Percentiles rank a stretch among this genome's conserved stretches.
Evolutionary conservation across 495 filamentous ascomycete species (phyloP).

Genomic region (Chaetomidium leptoderma): DNA sequence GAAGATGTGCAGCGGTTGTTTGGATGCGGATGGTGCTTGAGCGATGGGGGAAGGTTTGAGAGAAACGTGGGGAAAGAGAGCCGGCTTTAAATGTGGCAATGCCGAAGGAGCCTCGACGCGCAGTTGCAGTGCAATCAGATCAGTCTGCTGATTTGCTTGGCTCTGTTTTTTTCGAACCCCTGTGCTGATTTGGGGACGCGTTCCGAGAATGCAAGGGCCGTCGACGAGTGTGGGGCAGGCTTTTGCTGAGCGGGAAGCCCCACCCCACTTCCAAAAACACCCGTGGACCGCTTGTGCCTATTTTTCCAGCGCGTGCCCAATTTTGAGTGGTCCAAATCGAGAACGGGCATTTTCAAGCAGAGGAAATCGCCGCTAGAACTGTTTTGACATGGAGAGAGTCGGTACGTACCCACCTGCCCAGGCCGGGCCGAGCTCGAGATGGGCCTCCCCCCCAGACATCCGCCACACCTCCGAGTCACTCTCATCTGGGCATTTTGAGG

Average conservation of each 20-base stretch:
- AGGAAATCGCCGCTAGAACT: neutral
- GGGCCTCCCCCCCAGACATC: neutral
- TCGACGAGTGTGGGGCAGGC: slow-evolving; percentile 10
- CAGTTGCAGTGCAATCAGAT: slow-evolving; percentile 40
- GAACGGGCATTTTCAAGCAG: neutral
- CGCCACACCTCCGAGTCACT: neutral
- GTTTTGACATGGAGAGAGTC: neutral
- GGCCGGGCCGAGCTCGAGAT: neutral
- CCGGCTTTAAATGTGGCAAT: slow-evolving; percentile 42
- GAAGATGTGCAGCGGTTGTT: slow-evolving; percentile 31
- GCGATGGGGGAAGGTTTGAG: slow-evolving; percentile 27
- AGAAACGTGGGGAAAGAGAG: slow-evolving; percentile 45
- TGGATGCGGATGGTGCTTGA: slow-evolving; percentile 14
- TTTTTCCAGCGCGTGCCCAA: slow-evolving; percentile 12
- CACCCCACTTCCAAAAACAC: slow-evolving; percentile 18
- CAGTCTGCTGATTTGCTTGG: slow-evolving; percentile 37
- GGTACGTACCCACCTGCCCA: neutral
- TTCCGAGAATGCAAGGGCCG: slow-evolving; percentile 6
- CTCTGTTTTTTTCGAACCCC: slow-evolving; percentile 20
- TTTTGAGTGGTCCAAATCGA: slow-evolving; percentile 16
- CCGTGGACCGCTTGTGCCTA: neutral
- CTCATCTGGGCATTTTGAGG: neutral
- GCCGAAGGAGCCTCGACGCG: slow-evolving; percentile 27
- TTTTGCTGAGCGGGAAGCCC: slow-evolving; percentile 2
- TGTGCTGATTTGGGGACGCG: slow-evolving; percentile 22